Percentiles rank a stretch among this genome's conserved stretches.
These are phyloP conservation scores for Acanthamoeba castellanii DNA, from an alignment of 208 protist genomes.

Conservation along the genomic window DNA sequence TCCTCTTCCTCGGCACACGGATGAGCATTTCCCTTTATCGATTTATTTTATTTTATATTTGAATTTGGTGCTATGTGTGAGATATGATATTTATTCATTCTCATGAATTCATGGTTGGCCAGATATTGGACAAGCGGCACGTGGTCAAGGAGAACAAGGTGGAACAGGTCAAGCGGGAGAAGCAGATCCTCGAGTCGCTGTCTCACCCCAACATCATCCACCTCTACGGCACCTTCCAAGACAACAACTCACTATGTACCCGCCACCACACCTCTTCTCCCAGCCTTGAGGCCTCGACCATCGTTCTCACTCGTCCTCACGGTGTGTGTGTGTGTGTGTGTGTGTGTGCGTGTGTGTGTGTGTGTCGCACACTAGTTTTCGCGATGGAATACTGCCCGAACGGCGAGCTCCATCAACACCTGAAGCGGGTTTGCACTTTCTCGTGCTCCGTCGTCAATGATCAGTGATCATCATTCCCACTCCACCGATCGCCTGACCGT, in stretches of 20 bases:
- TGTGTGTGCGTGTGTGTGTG: too few relatives aligned
- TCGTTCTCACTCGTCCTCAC: too few relatives aligned
- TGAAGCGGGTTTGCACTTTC: not conserved
- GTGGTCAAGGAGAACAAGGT: not conserved
- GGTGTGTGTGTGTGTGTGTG: too few relatives aligned
- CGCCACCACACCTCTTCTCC: not conserved
- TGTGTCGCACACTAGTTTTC: not conserved
- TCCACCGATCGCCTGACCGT: not conserved
- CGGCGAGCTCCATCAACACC: slow-evolving; percentile 22
- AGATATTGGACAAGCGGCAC: slow-evolving; percentile 31
- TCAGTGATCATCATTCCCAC: not conserved
- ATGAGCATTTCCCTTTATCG: too few relatives aligned
- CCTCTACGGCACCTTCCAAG: slow-evolving; percentile 64
- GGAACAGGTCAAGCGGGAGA: slow-evolving; percentile 48
- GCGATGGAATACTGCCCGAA: slow-evolving; percentile 66
- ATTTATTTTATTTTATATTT: too few relatives aligned
- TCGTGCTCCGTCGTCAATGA: too few relatives aligned
- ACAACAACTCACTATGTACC: slow-evolving; percentile 32
- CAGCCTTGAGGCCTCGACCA: too few relatives aligned
- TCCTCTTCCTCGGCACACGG: not conserved
- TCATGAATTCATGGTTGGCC: too few relatives aligned
- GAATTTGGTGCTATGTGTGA: too few relatives aligned
- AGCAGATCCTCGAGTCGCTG: slow-evolving; percentile 56
- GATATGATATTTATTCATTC: too few relatives aligned
- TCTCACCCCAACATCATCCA: slow-evolving; percentile 48